These are phyloP conservation scores for Colletotrichum tabaci DNA, from an alignment of 2,329 filamentous ascomycete genomes.

Conservation along the genomic window DNA sequence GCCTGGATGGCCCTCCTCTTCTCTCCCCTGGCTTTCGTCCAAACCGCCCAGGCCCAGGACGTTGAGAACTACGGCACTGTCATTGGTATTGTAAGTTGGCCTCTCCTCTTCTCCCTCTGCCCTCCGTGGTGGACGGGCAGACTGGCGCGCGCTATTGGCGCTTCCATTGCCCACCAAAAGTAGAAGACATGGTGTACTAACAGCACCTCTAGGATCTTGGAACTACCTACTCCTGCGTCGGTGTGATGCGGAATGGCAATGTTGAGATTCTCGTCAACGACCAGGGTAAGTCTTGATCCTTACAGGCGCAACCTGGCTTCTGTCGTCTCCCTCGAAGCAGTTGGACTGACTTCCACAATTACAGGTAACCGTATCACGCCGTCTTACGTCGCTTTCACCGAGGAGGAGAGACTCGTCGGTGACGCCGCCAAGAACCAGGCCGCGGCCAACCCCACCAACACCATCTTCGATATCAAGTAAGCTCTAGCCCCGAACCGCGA, in stretches of 20 bases:
- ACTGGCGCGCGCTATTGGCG: not conserved
- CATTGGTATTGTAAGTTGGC: constrained; percentile 85
- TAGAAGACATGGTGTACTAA: not conserved
- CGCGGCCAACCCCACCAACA: constrained; percentile 82
- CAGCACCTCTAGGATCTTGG: constrained; percentile 75
- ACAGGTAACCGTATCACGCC: constrained; percentile 92
- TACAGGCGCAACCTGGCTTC: not conserved
- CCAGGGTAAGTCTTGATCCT: constrained; percentile 64
- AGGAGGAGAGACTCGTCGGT: constrained; percentile 96
- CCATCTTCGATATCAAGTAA: constrained; percentile 88
- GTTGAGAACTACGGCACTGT: constrained; percentile 87
- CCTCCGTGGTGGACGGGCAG: too few relatives aligned
- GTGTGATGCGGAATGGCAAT: constrained; percentile 96
- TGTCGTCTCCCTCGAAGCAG: not conserved
- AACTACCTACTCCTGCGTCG: constrained; percentile 91
- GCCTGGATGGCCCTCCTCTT: constrained; percentile 94
- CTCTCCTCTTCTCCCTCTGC: not conserved
- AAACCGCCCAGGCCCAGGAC: constrained; percentile 81
- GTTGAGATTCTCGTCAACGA: constrained; percentile 97
- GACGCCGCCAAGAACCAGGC: constrained; percentile 98
- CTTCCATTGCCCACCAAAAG: not conserved
- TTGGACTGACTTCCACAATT: constrained; percentile 24
- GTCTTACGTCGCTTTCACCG: constrained; percentile 96
- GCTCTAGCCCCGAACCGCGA: constrained; percentile 47
- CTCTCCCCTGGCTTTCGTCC: constrained; percentile 87